Evolutionary conservation across 495 filamentous ascomycete genomes (phyloP), one percentile per base, ranked within the genome.

Genomic region (Xylaria acuta): DNA sequence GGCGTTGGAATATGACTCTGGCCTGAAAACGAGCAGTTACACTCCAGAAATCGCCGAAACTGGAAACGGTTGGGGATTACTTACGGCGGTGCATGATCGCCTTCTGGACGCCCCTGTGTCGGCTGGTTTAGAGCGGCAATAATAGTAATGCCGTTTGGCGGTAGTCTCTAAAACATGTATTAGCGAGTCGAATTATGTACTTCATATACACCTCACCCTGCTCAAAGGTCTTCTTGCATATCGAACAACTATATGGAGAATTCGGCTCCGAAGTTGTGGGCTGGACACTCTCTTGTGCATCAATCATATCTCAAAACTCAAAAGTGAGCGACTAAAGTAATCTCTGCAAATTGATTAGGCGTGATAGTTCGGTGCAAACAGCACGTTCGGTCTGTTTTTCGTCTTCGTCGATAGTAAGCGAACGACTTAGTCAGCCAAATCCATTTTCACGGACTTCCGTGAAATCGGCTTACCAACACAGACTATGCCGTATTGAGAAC

Each of bases 41-140:
- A 25, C 11, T 27, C 22, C 11, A 25, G 22, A 53, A 27, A 4
- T 54, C 11, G 5, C 25, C 3, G 11, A 27, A 30, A 54, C 12
- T n/a, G n/a, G n/a, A 22, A 51, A 25, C 25, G n/a, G 20, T 3
- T 22, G 22, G 11, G 20, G 25, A 25, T 53, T 27, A 53, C 53
- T 56, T 12, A 56, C 53, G 2, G 54, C 69, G 14, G 8, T 11
- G n/a, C 69, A 71, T 8, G 69, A 71, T 51, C 69, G 69, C 56
- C 27, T 64, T 5, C 69, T 58, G 38, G 69, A 64, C 9, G 20
- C 58, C 32, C 32, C 32, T 7, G 69, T 47, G 11, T 71, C 58
- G 20, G 69, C 34, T 14, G 45, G 58, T 53, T 71, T 71, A 32
- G 56, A 45, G 36, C 69, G 69, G 58, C 69, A 71, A 43, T 71